phyloP scores from a whole-genome alignment of 257 asterid species.

The Solanum microdontum region DNA sequence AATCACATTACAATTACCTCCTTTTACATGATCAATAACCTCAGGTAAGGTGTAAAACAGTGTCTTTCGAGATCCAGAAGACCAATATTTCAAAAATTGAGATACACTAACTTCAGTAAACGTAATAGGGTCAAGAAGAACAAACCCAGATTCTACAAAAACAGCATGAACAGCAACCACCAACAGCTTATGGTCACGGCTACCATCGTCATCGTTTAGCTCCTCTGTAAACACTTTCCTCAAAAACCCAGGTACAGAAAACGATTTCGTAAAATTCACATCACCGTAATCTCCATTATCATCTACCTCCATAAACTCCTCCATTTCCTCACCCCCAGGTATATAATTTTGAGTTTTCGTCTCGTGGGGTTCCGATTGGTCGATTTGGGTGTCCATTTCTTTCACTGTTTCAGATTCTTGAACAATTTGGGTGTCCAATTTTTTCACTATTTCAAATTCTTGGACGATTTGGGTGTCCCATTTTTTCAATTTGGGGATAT shows the following conservation, averaged over 20 bases:
- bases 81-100: conserved; percentile 30
- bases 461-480: neutral
- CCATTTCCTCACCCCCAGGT: neutral
- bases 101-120: conserved; percentile 19
- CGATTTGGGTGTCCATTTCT: neutral
- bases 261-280: conserved; percentile 30
- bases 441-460: neutral
- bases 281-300: conserved; percentile 20
- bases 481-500: neutral
- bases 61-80: conserved; percentile 22
- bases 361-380: neutral
- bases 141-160: conserved; percentile 65
- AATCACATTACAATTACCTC: neutral
- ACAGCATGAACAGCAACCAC: conserved; percentile 76
- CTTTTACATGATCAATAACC: neutral
- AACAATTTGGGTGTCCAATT: neutral
- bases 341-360: conserved; percentile 1
- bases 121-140: conserved; percentile 36
- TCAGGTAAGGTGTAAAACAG: conserved; percentile 60
- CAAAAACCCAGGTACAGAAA: conserved; percentile 72
- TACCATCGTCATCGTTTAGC: conserved; percentile 29
- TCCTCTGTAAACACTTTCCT: conserved; percentile 64
- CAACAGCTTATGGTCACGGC: conserved; percentile 43
- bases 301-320: conserved; percentile 1
- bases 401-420: neutral